Evolutionary conservation across 495 filamentous ascomycete genomes (phyloP), one percentile per base, ranked within the genome.

Genomic region (Neurospora sp.): DNA sequence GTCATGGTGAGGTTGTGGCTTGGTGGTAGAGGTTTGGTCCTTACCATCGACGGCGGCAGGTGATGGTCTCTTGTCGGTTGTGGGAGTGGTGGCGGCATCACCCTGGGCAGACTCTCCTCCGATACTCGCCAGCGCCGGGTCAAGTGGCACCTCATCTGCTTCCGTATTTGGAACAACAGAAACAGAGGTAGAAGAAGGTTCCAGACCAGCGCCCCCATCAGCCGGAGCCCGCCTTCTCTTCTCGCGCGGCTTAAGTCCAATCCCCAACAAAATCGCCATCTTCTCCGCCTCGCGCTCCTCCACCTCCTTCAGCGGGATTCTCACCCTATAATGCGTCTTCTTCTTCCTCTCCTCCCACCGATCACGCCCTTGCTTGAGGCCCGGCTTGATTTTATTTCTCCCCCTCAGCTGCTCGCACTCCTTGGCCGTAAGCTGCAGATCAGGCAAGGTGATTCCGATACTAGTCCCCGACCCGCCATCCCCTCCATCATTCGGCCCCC

Each of bases 381-480:
- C 79, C 7, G 79, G 78, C 39, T 74, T 72, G 73, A 74, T 73
- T 62, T 82, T 80, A 8, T 62, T 62, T 39, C 75, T 69, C 39
- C 79, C 79, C 6, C 79, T 66, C 8, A 82, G 54, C 72, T 76
- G 73, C 54, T 79, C 77, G 66, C 77, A 79, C 77, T 83, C 82
- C 9, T 83, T 81, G 66, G 83, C 78, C 23, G 86, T 85, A 2
- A 88, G 87, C 18, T 85, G 83, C 48, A 90, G 73, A 70, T 88
- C 87, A 5, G 88, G 84, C 9, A 88, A 73, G 20, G 87, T 81
- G 12, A 89, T 85, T 3, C 81, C 80, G 4, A 88, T 85, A 39
- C 82, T 80, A 39, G 86, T 80, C 10, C 75, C 78, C 4, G 46
- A 72, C 0, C 85, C 84, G 39, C 78, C 76, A 72, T 84, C 79